These are phyloP conservation scores for Emericellopsis atlantica DNA, from an alignment of 2,329 filamentous ascomycete species.

Conservation along the genomic window DNA sequence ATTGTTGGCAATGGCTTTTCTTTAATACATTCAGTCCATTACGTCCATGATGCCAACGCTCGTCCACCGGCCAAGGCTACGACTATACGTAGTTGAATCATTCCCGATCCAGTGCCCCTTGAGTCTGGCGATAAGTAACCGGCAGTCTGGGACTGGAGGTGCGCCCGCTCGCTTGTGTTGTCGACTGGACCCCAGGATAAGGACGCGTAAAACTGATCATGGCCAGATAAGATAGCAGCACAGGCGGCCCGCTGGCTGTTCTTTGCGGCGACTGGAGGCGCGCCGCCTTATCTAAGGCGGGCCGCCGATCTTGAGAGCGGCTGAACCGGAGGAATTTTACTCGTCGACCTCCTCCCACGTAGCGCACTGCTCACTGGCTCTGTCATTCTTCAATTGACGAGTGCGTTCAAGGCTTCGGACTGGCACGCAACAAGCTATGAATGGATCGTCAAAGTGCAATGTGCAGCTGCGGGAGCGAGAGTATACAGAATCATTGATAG, in stretches of 20 bases:
- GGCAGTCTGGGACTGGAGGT: neutral
- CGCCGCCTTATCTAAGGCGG: neutral
- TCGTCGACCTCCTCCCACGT: no score
- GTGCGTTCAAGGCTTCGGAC: no score
- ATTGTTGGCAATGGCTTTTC: neutral
- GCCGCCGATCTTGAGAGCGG: neutral
- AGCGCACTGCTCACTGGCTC: no score
- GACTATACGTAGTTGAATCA: neutral
- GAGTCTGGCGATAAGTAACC: neutral
- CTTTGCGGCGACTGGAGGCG: neutral
- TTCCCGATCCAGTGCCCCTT: neutral
- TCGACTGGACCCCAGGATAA: neutral
- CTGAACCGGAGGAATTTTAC: no score
- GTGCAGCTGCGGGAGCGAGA: no score
- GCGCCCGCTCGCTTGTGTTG: neutral
- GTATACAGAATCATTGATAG: no score
- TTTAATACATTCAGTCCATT: neutral
- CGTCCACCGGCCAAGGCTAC: neutral
- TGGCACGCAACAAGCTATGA: no score
- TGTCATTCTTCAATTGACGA: no score
- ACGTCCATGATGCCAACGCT: neutral
- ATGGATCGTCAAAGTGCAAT: no score
- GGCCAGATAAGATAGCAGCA: neutral
- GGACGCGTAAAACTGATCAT: neutral
- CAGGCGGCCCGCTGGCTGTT: neutral